Evolutionary conservation across 1,284 basidiomycete genomes (phyloP).

Genomic region (Rhodotorula glutinis): DNA sequence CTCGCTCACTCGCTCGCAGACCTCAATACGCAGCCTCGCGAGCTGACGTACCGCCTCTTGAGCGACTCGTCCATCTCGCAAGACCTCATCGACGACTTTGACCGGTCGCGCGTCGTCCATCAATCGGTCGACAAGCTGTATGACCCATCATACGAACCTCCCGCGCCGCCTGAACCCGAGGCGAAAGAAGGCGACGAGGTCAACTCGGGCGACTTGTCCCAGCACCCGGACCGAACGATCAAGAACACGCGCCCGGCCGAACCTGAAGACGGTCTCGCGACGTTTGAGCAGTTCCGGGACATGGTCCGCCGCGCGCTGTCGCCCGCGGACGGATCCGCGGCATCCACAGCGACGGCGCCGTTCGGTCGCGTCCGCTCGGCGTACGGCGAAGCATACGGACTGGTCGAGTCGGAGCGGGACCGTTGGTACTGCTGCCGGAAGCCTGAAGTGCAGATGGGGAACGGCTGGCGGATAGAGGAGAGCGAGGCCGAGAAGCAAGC

Average conservation of each 20-base stretch:
- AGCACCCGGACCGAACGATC: constrained; percentile 61
- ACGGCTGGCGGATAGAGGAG: constrained; percentile 14
- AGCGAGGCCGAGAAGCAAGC: constrained; percentile 5
- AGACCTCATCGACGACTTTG: constrained; percentile 56
- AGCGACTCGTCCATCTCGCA: constrained; percentile 48
- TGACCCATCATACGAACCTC: constrained; percentile 48
- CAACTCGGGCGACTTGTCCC: constrained; percentile 48
- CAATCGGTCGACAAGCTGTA: constrained; percentile 62
- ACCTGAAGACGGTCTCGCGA: constrained; percentile 68
- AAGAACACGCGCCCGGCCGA: constrained; percentile 67
- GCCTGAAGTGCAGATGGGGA: constrained; percentile 32
- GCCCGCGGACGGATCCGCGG: constrained; percentile 3
- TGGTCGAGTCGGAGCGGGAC: constrained; percentile 7
- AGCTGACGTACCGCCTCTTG: constrained; percentile 79
- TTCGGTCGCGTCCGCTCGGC: constrained; percentile 12
- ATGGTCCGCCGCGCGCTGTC: constrained; percentile 50
- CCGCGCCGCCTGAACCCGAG: constrained; percentile 43
- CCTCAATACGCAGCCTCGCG: constrained; percentile 86
- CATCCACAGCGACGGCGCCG: background rate
- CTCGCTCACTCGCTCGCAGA: constrained; percentile 55
- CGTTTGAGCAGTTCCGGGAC: constrained; percentile 59
- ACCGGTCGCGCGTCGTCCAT: constrained; percentile 74
- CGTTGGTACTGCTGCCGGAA: constrained; percentile 30
- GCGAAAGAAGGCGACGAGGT: constrained; percentile 49
- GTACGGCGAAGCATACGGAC: constrained; percentile 35